phyloP scores from a whole-genome alignment of 306 rosid species.

The Pueraria montana region DNA sequence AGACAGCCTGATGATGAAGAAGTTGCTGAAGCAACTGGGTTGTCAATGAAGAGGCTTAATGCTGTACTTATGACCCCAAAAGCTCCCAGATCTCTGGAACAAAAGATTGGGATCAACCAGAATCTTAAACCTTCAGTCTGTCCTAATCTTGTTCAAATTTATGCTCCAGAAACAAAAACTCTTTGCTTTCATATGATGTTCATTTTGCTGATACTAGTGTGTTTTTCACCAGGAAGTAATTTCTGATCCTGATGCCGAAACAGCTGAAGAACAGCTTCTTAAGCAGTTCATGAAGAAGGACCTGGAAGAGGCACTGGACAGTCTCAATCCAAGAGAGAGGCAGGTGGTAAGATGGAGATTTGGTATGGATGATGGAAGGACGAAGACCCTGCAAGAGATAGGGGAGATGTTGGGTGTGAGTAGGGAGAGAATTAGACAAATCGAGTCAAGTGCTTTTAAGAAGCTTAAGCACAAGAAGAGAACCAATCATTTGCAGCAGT shows the following conservation, averaged over 20 bases:
- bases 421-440: constrained; percentile 95
- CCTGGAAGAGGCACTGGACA: constrained; percentile 77
- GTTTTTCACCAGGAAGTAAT: constrained; percentile 71
- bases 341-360: constrained; percentile 93
- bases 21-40: constrained; percentile 86
- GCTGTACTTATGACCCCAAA: constrained; percentile 91
- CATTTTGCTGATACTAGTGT: constrained; percentile 46
- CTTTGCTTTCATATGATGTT: background rate
- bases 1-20: constrained; percentile 85
- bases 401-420: constrained; percentile 95
- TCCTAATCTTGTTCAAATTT: constrained; percentile 48
- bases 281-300: constrained; percentile 90
- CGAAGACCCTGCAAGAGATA: constrained; percentile 95
- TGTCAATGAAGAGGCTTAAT: constrained; percentile 90
- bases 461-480: constrained; percentile 94
- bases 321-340: constrained; percentile 83
- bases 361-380: constrained; percentile 97
- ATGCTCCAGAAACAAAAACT: background rate
- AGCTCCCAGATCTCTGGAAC: constrained; percentile 94
- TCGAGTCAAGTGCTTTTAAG: constrained; percentile 87
- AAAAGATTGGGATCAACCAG: constrained; percentile 86
- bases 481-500: constrained; percentile 88
- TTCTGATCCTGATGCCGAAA: constrained; percentile 78
- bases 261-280: constrained; percentile 74
- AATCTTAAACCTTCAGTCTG: constrained; percentile 92